Evolutionary conservation across 495 filamentous ascomycete species (phyloP), one percentile per base, ranked within the genome.

Genomic region (Lepidopterella palustris): DNA sequence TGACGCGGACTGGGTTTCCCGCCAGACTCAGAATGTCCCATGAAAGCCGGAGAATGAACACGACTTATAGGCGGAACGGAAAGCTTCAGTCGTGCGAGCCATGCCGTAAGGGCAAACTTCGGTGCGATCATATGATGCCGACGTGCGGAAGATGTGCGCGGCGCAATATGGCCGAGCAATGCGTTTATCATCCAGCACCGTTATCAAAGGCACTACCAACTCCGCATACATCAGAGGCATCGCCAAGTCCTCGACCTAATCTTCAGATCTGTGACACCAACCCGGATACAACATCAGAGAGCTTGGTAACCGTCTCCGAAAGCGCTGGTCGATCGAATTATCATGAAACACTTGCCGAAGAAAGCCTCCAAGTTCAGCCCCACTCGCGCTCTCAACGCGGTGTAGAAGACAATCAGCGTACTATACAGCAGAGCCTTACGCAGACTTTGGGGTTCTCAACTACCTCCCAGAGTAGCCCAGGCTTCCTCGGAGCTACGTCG

Each of bases 61-160:
- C 54, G 1, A 42, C 35, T 24, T 61, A 62, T 23, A 58, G 63
- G 23, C 40, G 64, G 35, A 67, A 67, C 52, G 64, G 64, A 15
- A 67, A 67, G 35, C 57, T 63, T 6, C 64, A 67, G 29, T 67
- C 64, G n/a, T 67, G 64, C 32, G 64, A 67, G 32, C 64, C 64
- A 8, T 67, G 64, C 28, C 60, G 64, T 10, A 67, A 63, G 31
- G 61, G 60, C 13, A 64, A 67, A 29, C 58, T 63, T 13, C 55
- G 57, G 45, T 63, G 64, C 42, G 64, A 67, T 51, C 64, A 67
- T 57, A 64, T 67, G 60, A 60, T 61, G 53, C 64, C 64, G 2
- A 63, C 64, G 13, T 67, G 64, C 45, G 61, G 64, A 1, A 56
- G 64, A 28, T 67, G 64, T 58, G 54, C 60, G 13, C 64, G 64